Evolutionary conservation across 345 rosid genomes (phyloP).

Genomic region (Citrus sp.): DNA sequence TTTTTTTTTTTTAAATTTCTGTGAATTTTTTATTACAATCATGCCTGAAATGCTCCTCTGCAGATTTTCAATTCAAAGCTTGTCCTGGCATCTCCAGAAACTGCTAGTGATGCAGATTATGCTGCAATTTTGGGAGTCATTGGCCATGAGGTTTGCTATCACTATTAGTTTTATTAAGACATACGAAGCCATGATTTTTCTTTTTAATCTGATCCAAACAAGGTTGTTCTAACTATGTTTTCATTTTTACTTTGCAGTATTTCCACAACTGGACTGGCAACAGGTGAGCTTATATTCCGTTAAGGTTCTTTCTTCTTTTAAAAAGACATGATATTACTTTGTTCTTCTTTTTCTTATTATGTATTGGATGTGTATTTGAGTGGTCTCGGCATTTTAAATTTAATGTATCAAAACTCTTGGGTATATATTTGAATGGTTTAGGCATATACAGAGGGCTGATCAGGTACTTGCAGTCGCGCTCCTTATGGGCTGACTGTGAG

Average conservation of each 20-base stretch:
- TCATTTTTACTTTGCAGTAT: conserved; percentile 58
- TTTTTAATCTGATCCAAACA: background rate
- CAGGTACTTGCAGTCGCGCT: too few species aligned
- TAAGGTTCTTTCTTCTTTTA: background rate
- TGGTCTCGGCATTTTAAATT: background rate
- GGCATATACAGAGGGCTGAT: background rate
- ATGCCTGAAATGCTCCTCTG: conserved; percentile 22
- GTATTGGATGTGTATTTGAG: background rate
- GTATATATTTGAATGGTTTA: background rate
- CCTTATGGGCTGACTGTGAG: too few species aligned
- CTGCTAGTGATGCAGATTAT: conserved; percentile 94
- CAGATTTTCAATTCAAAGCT: conserved; percentile 98
- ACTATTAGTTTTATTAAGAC: background rate
- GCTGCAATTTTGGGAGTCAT: conserved; percentile 97
- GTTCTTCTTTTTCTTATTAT: conserved; percentile 7
- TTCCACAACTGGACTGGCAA: conserved; percentile 99
- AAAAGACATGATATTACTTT: background rate
- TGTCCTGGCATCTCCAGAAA: conserved; percentile 97
- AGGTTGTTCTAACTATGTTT: conserved; percentile 19
- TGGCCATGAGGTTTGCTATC: conserved; percentile 83
- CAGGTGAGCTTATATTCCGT: conserved; percentile 54
- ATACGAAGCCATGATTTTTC: background rate
- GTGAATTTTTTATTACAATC: conserved; percentile 9
- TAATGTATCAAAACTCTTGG: background rate
- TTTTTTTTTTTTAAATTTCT: background rate